A percentile compares a stretch with the other conserved stretches of the same genome.
These are phyloP conservation scores for Fomitopsis betulina DNA, from an alignment of 1,284 basidiomycete genomes.

Conservation along the genomic window DNA sequence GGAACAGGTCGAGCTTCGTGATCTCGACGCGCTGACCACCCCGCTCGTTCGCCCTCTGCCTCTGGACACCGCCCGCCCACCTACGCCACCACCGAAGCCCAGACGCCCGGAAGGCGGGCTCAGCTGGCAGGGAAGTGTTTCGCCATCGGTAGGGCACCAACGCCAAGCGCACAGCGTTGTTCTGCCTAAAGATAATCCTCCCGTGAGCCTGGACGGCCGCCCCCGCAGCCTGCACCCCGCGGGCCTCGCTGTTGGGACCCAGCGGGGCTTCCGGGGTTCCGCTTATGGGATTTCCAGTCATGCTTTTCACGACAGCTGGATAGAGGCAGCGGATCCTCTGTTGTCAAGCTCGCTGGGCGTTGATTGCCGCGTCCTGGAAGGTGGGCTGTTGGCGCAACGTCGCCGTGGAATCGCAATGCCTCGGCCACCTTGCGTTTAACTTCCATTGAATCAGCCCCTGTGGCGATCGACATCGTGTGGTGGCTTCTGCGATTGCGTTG, in stretches of 20 bases:
- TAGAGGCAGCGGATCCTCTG: neutral
- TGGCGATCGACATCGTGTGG: neutral
- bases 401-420: neutral
- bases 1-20: conserved; percentile 34
- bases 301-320: neutral
- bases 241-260: neutral
- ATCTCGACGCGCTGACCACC: neutral
- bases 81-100: neutral
- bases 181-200: neutral
- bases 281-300: neutral
- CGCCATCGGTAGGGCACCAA: neutral
- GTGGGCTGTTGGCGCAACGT: neutral
- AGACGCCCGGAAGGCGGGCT: neutral
- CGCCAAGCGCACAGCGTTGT: neutral
- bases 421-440: neutral
- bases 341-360: neutral
- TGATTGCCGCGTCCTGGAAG: neutral
- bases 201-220: neutral
- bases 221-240: neutral
- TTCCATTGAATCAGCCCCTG: neutral
- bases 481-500: no score
- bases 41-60: neutral
- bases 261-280: neutral
- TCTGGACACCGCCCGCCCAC: neutral
- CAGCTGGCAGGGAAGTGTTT: neutral